Percentiles rank a stretch among this genome's conserved stretches.
Conservation (phyloP, 2,329 filamentous ascomycete species). For the Claviceps paspali region DNA sequence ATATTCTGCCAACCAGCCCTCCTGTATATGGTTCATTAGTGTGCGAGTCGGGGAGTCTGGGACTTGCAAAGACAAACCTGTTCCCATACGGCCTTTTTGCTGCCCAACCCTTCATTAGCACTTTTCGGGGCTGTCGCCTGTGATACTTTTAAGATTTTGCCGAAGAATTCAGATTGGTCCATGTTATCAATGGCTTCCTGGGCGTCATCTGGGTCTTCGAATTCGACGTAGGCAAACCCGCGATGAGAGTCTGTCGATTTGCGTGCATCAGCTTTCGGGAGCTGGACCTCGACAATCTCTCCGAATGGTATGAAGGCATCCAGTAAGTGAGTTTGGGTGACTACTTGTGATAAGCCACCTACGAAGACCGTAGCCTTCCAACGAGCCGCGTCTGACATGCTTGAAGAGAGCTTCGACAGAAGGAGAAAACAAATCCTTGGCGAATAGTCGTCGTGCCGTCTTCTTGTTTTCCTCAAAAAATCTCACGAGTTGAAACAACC, state of each 20-base stretch:
- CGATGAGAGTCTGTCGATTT: conserved; percentile 68
- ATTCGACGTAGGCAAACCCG: conserved; percentile 95
- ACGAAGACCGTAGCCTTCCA: conserved; percentile 90
- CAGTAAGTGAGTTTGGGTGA: conserved; percentile 60
- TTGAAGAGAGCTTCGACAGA: too few relatives aligned
- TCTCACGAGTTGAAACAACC: too few relatives aligned
- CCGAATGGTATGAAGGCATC: conserved; percentile 95
- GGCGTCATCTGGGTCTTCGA: conserved; percentile 70
- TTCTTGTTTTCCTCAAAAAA: too few relatives aligned
- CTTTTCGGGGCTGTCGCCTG: conserved; percentile 86
- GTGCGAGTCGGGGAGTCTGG: not conserved
- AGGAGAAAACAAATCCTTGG: too few relatives aligned
- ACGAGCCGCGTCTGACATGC: conserved; percentile 68
- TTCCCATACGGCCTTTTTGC: conserved; percentile 91
- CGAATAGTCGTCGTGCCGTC: too few relatives aligned
- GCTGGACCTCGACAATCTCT: conserved; percentile 78
- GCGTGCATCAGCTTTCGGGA: conserved; percentile 75
- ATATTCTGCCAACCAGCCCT: conserved; percentile 83
- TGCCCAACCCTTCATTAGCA: conserved; percentile 72
- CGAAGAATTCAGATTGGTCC: conserved; percentile 93
- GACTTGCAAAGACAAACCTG: conserved; percentile 48
- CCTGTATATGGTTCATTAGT: conserved; percentile 35
- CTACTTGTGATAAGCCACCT: conserved; percentile 68
- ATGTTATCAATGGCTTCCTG: conserved; percentile 97
- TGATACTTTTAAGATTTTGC: conserved; percentile 80